phyloP scores from a whole-genome alignment of 441 rosid species.

The Arabidopsis lyrata region DNA sequence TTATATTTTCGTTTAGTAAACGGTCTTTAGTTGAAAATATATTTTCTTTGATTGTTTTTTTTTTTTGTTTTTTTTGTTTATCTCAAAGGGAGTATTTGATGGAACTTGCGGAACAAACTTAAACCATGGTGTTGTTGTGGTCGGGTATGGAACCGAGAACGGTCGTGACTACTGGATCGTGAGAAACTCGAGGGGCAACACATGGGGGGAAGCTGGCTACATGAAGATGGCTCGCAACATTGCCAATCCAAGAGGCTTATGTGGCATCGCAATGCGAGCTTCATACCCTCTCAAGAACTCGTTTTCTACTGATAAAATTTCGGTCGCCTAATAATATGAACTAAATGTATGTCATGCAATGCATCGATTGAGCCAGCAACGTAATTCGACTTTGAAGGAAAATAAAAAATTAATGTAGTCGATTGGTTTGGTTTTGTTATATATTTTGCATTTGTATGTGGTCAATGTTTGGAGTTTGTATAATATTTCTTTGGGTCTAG shows the following conservation, averaged over 20 bases:
- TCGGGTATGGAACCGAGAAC: constrained; percentile 43
- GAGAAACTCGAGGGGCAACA: constrained; percentile 40
- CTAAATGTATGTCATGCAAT: neutral
- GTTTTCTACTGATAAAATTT: neutral
- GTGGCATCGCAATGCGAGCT: constrained; percentile 49
- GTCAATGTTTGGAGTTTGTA: constrained; percentile 8
- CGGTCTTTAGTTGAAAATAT: neutral
- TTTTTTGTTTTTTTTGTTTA: too few relatives aligned
- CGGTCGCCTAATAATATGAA: constrained; percentile 3
- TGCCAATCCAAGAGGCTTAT: constrained; percentile 39
- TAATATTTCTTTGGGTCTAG: constrained; percentile 11
- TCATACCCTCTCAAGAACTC: constrained; percentile 46
- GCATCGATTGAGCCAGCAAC: neutral
- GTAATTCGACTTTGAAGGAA: neutral
- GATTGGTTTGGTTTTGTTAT: constrained; percentile 12
- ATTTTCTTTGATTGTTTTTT: neutral
- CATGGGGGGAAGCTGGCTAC: constrained; percentile 49
- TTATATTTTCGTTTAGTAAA: neutral
- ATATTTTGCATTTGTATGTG: neutral
- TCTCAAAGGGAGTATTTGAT: constrained; percentile 41
- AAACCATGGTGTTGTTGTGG: constrained; percentile 43
- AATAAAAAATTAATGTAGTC: constrained; percentile 30
- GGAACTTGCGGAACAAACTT: constrained; percentile 38
- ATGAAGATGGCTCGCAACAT: constrained; percentile 43
- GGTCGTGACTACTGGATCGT: constrained; percentile 41